These are phyloP conservation scores for Trametes sanguinea DNA, from an alignment of 768 basidiomycete genomes.

Conservation along the genomic window DNA sequence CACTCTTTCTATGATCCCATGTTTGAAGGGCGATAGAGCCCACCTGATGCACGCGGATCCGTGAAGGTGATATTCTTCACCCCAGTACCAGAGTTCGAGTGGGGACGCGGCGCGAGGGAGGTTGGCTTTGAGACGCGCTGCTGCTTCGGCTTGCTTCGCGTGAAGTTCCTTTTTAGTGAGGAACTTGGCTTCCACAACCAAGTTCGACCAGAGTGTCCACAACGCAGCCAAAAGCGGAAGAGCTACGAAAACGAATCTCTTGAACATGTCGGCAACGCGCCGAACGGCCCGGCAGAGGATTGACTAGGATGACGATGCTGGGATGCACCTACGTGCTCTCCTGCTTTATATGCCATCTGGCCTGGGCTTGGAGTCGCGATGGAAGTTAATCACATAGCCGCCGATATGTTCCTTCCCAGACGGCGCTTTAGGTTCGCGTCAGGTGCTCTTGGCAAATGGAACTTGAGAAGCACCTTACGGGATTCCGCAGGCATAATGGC, in stretches of 20 bases:
- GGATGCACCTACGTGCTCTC: too few relatives aligned
- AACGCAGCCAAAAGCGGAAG: background rate
- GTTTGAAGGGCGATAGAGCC: background rate
- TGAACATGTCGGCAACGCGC: too few relatives aligned
- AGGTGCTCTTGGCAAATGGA: background rate
- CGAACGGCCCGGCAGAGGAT: too few relatives aligned
- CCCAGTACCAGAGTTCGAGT: constrained; percentile 4
- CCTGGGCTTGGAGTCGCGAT: too few relatives aligned
- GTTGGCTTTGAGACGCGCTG: constrained; percentile 38
- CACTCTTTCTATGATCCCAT: too few relatives aligned
- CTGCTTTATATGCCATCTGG: too few relatives aligned
- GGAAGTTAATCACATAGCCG: too few relatives aligned
- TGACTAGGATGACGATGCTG: too few relatives aligned
- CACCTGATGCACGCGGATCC: constrained; percentile 65
- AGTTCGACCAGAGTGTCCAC: background rate
- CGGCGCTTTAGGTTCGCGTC: too few relatives aligned
- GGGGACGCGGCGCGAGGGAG: constrained; percentile 3
- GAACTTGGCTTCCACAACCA: constrained; percentile 12
- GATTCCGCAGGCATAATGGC: too few relatives aligned
- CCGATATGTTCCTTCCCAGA: too few relatives aligned
- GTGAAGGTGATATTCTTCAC: constrained; percentile 70
- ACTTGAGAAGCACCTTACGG: background rate
- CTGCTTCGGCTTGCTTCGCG: constrained; percentile 50
- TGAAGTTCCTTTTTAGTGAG: constrained; percentile 43
- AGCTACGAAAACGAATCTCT: background rate